Conservation (phyloP, 306 rosid species). For the Rubus parviflorus region DNA sequence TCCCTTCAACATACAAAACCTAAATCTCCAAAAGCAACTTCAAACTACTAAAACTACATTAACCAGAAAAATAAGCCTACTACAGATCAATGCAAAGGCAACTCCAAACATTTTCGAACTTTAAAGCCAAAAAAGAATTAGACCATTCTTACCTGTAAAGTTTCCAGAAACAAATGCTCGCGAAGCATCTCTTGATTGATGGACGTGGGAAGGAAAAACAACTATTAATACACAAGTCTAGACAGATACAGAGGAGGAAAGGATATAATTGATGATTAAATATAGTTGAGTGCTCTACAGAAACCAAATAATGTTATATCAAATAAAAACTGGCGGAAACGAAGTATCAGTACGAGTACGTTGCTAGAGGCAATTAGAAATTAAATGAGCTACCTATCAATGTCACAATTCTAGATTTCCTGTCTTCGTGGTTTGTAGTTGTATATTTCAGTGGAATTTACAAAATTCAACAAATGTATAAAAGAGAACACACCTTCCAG, state of each 20-base stretch:
- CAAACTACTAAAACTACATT: neutral
- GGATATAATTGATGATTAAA: neutral
- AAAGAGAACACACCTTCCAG: constrained; percentile 69
- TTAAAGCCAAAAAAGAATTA: neutral
- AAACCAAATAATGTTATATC: neutral
- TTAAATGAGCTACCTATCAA: neutral
- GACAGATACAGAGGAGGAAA: neutral
- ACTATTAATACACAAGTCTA: constrained; percentile 8
- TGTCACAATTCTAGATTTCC: neutral
- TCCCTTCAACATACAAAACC: neutral
- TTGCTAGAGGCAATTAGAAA: neutral
- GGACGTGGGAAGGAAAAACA: constrained; percentile 16
- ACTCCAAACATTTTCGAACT: neutral
- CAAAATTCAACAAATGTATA: neutral
- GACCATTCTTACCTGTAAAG: constrained; percentile 69
- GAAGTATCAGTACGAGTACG: neutral
- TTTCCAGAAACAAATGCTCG: constrained; percentile 98
- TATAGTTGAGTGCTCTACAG: neutral
- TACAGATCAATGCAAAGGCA: neutral
- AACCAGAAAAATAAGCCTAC: neutral
- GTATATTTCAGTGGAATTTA: neutral
- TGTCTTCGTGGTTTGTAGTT: neutral
- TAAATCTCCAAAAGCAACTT: neutral
- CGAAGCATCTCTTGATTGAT: constrained; percentile 78
- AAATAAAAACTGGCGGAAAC: neutral